These are phyloP conservation scores for Pyrenochaeta sp. DNA, from an alignment of 2,329 filamentous ascomycete species.

Conservation along the genomic window DNA sequence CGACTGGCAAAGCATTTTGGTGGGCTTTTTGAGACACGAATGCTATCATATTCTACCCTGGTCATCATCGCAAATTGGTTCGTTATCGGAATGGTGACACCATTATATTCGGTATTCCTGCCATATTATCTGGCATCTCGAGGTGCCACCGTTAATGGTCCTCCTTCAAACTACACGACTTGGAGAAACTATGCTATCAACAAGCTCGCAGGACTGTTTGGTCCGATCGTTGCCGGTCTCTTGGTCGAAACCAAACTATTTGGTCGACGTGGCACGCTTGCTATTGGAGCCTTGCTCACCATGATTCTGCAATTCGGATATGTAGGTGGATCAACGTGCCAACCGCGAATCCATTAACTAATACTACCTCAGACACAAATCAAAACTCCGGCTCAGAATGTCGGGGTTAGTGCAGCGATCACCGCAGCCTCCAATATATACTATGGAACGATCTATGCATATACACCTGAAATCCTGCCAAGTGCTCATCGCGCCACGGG, in stretches of 20 bases:
- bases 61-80: conserved; percentile 33
- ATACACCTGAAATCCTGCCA: conserved; percentile 29
- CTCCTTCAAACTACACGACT: conserved; percentile 15
- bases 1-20: conserved; percentile 27
- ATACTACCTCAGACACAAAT: conserved; percentile 22
- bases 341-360: neutral
- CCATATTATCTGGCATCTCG: conserved; percentile 20
- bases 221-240: conserved; percentile 18
- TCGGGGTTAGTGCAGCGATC: conserved; percentile 27
- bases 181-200: conserved; percentile 29
- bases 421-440: conserved; percentile 28
- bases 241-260: conserved; percentile 27
- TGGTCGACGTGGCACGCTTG: conserved; percentile 28
- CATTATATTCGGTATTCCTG: conserved; percentile 21
- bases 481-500: conserved; percentile 29
- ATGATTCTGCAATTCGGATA: conserved; percentile 32
- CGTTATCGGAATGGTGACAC: conserved; percentile 20
- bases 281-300: conserved; percentile 24
- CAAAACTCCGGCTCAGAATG: conserved; percentile 29
- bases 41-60: conserved; percentile 24
- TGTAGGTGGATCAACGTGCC: neutral
- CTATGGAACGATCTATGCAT: conserved; percentile 31
- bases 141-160: conserved; percentile 13
- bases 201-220: conserved; percentile 13
- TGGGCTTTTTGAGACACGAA: conserved; percentile 28